Evolutionary conservation across 1,284 basidiomycete species (phyloP), one percentile per base, ranked within the genome.

Genomic region (Lignosus rhinocerotis): DNA sequence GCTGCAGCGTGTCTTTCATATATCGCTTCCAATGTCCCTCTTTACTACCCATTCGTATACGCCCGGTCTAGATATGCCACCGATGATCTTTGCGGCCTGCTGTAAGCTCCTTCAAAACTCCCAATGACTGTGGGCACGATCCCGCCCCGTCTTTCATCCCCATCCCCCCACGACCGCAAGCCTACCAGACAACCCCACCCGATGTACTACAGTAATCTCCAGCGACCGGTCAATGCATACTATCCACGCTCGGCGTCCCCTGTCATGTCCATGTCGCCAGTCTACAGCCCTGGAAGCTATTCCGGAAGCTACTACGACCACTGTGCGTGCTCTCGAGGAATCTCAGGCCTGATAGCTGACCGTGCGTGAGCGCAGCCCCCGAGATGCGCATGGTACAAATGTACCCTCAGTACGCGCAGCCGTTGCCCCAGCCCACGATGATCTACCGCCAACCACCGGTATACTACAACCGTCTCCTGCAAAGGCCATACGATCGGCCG

Each of bases 1-100:
- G 64, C 55, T 66, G 62, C 68, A 67, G 59, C 70, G 68, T 69
- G 70, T 31, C 49, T 66, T 72, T 70, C 66, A 72, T 71, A 58
- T 45, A 49, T 51, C 56, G 41, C 47, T 55, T 60, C 55, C 48
- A 52, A 42, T 55, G 56, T 54, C 58, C 36, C 44, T 53, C 58
- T 58, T 42, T 47, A 17, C 16, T 45, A 50, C 53, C 19, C 58
- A 45, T 60, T 53, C 36, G 51, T 50, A 42, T 19, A 38, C 31
- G 44, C 31, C 47, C 54, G 43, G 51, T 39, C 60, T 43, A 60
- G 55, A 60, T 62, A 53, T 46, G 53, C 53, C 39, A 52, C 57
- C 60, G 60, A 60, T 50, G 58, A 62, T 61, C 63, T 38, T 45
- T 51, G 30, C 39, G 6, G 17, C 30, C 58, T 34, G 36, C 33